Evolutionary conservation across 164 flowering plant species (phyloP).

Genomic region (Tetrastigma voinierianum): DNA sequence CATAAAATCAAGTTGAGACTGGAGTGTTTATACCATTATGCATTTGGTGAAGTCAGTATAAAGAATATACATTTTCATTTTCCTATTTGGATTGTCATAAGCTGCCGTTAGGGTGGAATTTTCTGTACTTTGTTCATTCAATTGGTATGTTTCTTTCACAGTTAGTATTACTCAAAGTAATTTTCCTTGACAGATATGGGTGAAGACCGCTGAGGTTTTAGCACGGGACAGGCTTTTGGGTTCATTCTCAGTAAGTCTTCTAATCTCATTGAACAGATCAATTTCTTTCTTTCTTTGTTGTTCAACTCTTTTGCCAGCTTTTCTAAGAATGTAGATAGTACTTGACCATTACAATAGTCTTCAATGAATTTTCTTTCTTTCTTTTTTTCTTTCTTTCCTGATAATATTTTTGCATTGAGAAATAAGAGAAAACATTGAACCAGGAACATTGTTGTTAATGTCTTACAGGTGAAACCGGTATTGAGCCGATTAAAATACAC

Average conservation of each 20-base stretch:
- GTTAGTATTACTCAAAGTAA: background rate
- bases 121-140: too few species aligned
- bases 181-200: slow-evolving; percentile 74
- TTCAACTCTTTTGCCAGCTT: background rate
- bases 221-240: slow-evolving; percentile 94
- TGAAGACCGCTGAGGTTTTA: slow-evolving; percentile 87
- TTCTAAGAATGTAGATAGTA: too few species aligned
- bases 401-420: too few species aligned
- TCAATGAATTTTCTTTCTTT: too few species aligned
- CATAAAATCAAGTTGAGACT: too few species aligned
- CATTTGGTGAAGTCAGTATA: background rate
- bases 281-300: background rate
- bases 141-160: background rate
- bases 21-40: background rate
- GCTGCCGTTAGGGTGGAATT: too few species aligned
- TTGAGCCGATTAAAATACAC: slow-evolving; percentile 73
- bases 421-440: too few species aligned
- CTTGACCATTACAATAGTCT: too few species aligned
- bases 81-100: too few species aligned
- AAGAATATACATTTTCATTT: too few species aligned
- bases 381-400: too few species aligned
- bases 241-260: slow-evolving; percentile 68
- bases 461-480: slow-evolving; percentile 81
- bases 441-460: background rate
- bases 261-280: background rate